Base-by-base conservation (phyloP, 2,329 filamentous ascomycete genomes). In the Periconia digitata region DNA sequence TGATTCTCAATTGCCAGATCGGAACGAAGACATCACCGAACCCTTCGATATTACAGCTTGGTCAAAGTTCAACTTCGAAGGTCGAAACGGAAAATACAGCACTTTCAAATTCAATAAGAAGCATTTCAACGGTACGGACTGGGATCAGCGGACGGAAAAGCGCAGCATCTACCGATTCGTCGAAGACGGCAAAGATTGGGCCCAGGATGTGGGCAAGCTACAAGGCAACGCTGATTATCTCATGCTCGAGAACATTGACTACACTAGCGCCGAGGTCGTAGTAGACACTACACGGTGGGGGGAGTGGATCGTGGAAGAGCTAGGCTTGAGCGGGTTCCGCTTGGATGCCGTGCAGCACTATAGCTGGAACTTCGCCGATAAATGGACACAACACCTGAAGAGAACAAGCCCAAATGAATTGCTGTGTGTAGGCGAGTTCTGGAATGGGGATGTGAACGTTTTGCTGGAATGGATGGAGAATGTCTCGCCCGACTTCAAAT, bases 261-360 rank as follows among this genome's bases (percentile, higher is more conserved):
- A 85, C 60, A 46, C 44, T 8, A 47, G 50, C 32, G 20, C 36
- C 0, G 84, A 85, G 52, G 85, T 87, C 8, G 73, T 75, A n/a
- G 62, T 77, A 2, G 85, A 89, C 53, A 76, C 86, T 2, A 69
- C 85, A 24, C 72, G 75, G 40, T 89, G 85, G 85, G 82, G 81
- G 3, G 71, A 77, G 15, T 89, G 85, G 85, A 72, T 89, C 46
- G 74, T 78, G 1, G 66, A 77, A 2, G 72, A 82, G 45, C 62
- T 86, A 1, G 77, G 78, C 0, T 69, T 88, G 12, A 73, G 76
- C 49, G 85, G 85, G 2, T 82, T 88, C 61, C 76, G 85, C 23
- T 77, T 89, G 44, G 85, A 89, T 64, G 85, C 85, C 15, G 80
- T 83, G 37, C 85, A 87, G 68, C 85, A 89, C 69, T 86, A 83